A percentile compares a stretch with the other conserved stretches of the same genome.
Evolutionary conservation across 75 land plant genomes (phyloP).

Genomic region (Ceratopteris richardii): DNA sequence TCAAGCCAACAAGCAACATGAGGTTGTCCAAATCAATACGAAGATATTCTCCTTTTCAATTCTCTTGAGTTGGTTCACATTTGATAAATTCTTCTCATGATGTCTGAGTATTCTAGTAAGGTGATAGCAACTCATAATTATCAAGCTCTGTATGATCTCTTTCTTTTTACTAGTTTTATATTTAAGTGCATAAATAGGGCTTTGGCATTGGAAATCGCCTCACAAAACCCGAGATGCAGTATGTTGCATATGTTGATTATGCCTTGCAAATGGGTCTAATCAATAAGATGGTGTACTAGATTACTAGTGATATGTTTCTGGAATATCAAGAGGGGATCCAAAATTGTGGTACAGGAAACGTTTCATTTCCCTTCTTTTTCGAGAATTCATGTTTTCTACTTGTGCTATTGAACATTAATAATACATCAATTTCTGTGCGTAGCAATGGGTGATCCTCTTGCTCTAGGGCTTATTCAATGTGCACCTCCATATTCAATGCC

Average conservation of each 20-base stretch:
- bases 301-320: constrained; percentile 56
- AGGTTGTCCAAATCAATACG: constrained; percentile 76
- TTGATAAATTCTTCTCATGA: no score
- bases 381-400: neutral
- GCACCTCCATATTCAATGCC: constrained; percentile 72
- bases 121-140: no score
- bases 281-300: constrained; percentile 42
- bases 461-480: constrained; percentile 70
- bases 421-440: constrained; percentile 29
- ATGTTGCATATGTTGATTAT: constrained; percentile 91
- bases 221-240: constrained; percentile 90
- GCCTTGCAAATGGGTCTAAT: constrained; percentile 81
- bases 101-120: no score
- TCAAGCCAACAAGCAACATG: constrained; percentile 70
- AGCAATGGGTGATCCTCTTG: constrained; percentile 68
- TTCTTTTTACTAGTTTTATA: no score
- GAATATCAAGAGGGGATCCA: constrained; percentile 62
- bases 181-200: constrained; percentile 54
- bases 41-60: constrained; percentile 39
- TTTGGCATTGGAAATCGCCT: constrained; percentile 99
- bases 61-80: no score
- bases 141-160: no score
- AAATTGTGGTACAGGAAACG: constrained; percentile 59
- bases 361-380: neutral
- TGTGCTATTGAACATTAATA: neutral